Evolutionary conservation across 2,329 filamentous ascomycete species (phyloP).

Genomic region (Anisogramma anomala): DNA sequence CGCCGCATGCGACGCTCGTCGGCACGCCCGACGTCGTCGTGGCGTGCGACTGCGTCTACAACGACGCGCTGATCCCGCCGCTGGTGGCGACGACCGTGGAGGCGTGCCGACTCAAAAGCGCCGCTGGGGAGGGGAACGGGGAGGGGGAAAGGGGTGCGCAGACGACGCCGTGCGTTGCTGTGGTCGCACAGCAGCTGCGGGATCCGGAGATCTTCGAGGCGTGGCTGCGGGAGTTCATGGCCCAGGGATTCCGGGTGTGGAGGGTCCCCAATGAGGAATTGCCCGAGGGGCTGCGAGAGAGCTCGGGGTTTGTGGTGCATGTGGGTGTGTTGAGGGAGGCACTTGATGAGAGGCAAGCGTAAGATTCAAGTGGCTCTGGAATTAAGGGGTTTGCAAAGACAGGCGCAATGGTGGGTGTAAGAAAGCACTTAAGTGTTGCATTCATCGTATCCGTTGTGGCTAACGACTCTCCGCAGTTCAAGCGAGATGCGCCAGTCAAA

Average conservation of each 20-base stretch:
- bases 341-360: neutral
- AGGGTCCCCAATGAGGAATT: constrained; percentile 56
- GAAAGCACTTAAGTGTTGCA: neutral
- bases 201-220: constrained; percentile 73
- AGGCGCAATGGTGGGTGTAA: neutral
- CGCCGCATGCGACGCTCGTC: constrained; percentile 32
- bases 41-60: constrained; percentile 92
- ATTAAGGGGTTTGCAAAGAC: neutral
- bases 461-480: constrained; percentile 1
- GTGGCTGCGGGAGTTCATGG: constrained; percentile 60
- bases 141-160: constrained; percentile 10
- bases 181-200: constrained; percentile 83
- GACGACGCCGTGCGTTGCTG: constrained; percentile 51
- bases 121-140: constrained; percentile 20
- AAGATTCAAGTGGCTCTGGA: neutral
- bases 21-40: constrained; percentile 52
- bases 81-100: constrained; percentile 75
- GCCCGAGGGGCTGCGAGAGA: constrained; percentile 44
- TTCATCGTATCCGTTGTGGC: constrained; percentile 5
- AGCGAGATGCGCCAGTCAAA: neutral
- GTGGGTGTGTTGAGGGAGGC: constrained; percentile 46
- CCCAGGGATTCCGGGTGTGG: constrained; percentile 60
- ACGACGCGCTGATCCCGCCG: constrained; percentile 70
- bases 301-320: constrained; percentile 73
- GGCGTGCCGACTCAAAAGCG: constrained; percentile 45